Conservation (phyloP, 768 basidiomycete species). For the Termitomyces bulborhizus region DNA sequence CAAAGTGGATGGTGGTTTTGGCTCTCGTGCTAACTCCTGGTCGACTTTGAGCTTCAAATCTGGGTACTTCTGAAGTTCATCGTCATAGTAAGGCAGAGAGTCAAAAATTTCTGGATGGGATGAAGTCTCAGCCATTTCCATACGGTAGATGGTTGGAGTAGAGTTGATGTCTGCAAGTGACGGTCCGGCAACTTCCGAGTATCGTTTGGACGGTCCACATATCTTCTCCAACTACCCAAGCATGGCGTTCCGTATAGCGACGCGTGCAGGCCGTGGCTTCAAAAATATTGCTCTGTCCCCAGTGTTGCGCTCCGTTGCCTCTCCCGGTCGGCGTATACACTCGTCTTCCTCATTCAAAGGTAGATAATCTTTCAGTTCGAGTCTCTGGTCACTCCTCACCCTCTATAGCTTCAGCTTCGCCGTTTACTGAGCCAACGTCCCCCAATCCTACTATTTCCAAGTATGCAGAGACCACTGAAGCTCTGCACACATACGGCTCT, state of each 20-base stretch:
- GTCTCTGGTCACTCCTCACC: neutral
- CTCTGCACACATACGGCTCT: slow-evolving; percentile 87
- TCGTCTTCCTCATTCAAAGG: slow-evolving; percentile 44
- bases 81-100: slow-evolving; percentile 92
- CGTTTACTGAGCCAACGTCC: slow-evolving; percentile 87
- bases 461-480: slow-evolving; percentile 67
- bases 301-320: slow-evolving; percentile 16
- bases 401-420: slow-evolving; percentile 55
- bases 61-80: slow-evolving; percentile 78
- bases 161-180: neutral
- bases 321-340: slow-evolving; percentile 38
- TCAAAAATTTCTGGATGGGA: slow-evolving; percentile 51
- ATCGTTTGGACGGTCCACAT: slow-evolving; percentile 2
- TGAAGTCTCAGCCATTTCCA: slow-evolving; percentile 18
- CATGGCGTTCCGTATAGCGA: slow-evolving; percentile 42
- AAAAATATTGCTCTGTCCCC: slow-evolving; percentile 32
- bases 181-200: slow-evolving; percentile 17
- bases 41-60: slow-evolving; percentile 70
- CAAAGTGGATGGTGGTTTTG: slow-evolving; percentile 49
- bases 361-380: slow-evolving; percentile 15
- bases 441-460: slow-evolving; percentile 75
- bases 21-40: slow-evolving; percentile 67
- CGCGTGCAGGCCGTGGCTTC: slow-evolving; percentile 37
- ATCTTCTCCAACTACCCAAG: slow-evolving; percentile 3
- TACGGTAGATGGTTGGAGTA: neutral